Evolutionary conservation across 495 filamentous ascomycete species (phyloP).

Genomic region (Rusavskia elegans): DNA sequence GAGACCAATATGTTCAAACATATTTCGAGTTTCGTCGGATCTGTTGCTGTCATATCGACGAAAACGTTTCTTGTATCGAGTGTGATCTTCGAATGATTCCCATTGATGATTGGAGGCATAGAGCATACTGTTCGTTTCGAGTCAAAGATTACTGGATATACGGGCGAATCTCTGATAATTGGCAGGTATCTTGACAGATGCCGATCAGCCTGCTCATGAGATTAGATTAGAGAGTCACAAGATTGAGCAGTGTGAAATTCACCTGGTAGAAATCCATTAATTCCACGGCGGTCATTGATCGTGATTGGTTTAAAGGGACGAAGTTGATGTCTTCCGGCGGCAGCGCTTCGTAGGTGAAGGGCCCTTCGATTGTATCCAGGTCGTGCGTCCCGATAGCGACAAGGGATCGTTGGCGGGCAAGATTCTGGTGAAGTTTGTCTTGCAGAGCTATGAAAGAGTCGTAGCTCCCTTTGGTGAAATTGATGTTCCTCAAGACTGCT

Average conservation of each 20-base stretch:
- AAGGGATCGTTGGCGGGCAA: constrained; percentile 80
- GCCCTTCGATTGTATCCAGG: constrained; percentile 80
- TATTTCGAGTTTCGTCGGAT: constrained; percentile 92
- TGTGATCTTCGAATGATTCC: constrained; percentile 88
- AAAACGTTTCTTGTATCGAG: constrained; percentile 81
- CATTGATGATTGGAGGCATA: constrained; percentile 93
- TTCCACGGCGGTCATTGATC: constrained; percentile 72
- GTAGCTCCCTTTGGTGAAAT: constrained; percentile 78
- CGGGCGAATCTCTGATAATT: constrained; percentile 83
- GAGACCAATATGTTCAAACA: constrained; percentile 87
- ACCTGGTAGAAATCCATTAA: constrained; percentile 90
- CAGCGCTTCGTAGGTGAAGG: constrained; percentile 91
- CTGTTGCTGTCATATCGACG: constrained; percentile 94
- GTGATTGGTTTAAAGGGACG: constrained; percentile 73
- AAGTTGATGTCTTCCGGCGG: constrained; percentile 89
- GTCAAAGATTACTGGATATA: constrained; percentile 96
- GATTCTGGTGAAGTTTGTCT: constrained; percentile 95
- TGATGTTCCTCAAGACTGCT: constrained; percentile 76
- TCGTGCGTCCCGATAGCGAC: constrained; percentile 97
- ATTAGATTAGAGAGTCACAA: constrained; percentile 4
- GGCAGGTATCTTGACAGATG: constrained; percentile 69
- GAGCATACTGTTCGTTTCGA: constrained; percentile 77
- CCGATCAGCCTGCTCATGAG: constrained; percentile 48
- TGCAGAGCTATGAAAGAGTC: constrained; percentile 96
- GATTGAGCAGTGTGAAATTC: constrained; percentile 4